Evolutionary conservation across 495 filamentous ascomycete genomes (phyloP), one percentile per base, ranked within the genome.

Genomic region (Massariosphaeria phaeospora): DNA sequence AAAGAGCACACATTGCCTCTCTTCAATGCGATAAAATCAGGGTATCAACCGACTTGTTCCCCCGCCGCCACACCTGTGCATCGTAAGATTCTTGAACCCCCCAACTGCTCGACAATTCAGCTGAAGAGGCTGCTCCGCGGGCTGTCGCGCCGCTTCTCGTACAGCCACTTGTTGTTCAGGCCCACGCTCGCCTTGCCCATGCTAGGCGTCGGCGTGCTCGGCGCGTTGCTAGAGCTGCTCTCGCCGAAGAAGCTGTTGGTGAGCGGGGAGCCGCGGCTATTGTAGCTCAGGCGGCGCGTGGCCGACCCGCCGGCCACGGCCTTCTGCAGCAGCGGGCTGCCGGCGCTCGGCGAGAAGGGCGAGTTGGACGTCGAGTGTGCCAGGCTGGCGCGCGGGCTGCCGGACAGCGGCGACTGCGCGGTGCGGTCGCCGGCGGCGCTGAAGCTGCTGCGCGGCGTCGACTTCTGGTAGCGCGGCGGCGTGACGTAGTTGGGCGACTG

Each of bases 101-200:
- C 26, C 17, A 7, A 25, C 10, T 38, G 17, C 30, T 3, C 4
- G 21, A 17, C 35, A n/a, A 4, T 21, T 53, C 34, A 65, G 50
- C 55, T 69, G 13, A 72, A 57, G 12, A 68, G 55, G 10, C 64
- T 67, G 33, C 65, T 65, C 10, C 75, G 64, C 36, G 72, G 70
- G 44, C 72, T 78, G 35, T 66, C 71, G 57, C 80, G 75, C 20
- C 74, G 75, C 67, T 83, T 84, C 69, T 98, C 88, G 70, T 95
- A 98, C 34, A 96, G 70, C 91, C 91, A 98, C 71, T 86, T 89
- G 69, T 80, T 95, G 61, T 87, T 95, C 61, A 96, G 65, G 11
- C 79, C 77, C 33, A 96, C 75, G 46, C 78, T 86, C 23, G 79
- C 79, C 30, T 84, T 77, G 70, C 85, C 89, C 20, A 79, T 79